Evolutionary conservation across 164 flowering plant species (phyloP), one percentile per base, ranked within the genome.

Genomic region (Litsea cubeba): DNA sequence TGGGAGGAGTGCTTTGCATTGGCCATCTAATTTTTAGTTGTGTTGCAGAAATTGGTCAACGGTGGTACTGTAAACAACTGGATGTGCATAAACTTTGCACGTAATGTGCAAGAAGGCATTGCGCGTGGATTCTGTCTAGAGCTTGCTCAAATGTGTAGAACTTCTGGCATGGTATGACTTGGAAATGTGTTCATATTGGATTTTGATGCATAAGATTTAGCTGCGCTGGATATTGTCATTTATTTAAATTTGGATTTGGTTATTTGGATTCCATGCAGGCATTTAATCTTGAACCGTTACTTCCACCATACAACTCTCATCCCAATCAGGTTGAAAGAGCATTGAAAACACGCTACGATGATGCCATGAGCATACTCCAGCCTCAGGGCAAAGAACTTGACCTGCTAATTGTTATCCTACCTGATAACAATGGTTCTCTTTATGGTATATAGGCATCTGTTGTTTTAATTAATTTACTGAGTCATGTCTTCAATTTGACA

Each of bases 141-240:
- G 77, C 91, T 94, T 77, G 97, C 95, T 17, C 93, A 87, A 58
- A 90, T 92, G 97, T 94, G 98, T 73, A 20, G 74, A 2, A 81
- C 81, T 62, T 90, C 97, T 76, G 98, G 98, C 83, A 92, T 94
- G 98, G 98, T 92, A 87, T 62, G 78, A 32, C 17, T 63, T n/a
- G 18, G 46, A 40, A 22, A 15, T 35, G 20, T 20, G 25, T 23
- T 35, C 35, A 17, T 68, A 7, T 35, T 68, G 71, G 28, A 20
- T 35, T 54, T 68, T 11, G 51, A n/a, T 46, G 46, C 11, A 30
- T 28, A 11, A 12, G 18, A 69, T 69, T 40, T 49, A 22, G 26
- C 23, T 20, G 12, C 2, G 18, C 15, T 46, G 15, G 26, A 25
- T 28, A 32, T 65, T 28, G 4, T 40, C 46, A 51, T 26, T 50